phyloP scores from a whole-genome alignment of 2,329 filamentous ascomycete species.

The Monosporascus sp. region DNA sequence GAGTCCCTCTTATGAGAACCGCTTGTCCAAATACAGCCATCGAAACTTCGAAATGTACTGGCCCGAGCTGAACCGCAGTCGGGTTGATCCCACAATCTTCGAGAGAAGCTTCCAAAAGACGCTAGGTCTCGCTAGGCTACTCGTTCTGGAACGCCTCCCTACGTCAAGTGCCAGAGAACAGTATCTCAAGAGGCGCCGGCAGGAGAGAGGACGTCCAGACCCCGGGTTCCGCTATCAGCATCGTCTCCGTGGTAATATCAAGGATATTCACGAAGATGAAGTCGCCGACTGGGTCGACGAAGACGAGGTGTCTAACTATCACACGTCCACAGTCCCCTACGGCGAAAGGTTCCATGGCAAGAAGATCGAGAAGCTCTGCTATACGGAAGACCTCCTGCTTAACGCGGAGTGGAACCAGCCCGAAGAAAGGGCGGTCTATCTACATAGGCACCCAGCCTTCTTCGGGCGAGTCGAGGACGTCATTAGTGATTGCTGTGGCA shows the following conservation, averaged over 20 bases:
- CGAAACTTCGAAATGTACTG: conserved; percentile 82
- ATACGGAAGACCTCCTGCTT: conserved; percentile 73
- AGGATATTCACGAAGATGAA: conserved; percentile 71
- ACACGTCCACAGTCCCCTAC: conserved; percentile 70
- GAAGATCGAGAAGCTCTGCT: conserved; percentile 76
- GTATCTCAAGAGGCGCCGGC: conserved; percentile 64
- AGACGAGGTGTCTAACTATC: conserved; percentile 72
- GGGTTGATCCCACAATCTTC: conserved; percentile 79
- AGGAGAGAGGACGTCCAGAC: conserved; percentile 64
- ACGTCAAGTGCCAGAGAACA: conserved; percentile 60
- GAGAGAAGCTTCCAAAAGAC: conserved; percentile 74
- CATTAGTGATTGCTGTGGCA: conserved; percentile 75
- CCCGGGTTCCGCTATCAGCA: conserved; percentile 37
- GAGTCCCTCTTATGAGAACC: conserved; percentile 82
- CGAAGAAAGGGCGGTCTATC: conserved; percentile 66
- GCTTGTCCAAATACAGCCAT: conserved; percentile 79
- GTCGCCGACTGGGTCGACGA: conserved; percentile 77
- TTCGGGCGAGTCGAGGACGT: conserved; percentile 73
- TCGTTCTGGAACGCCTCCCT: conserved; percentile 75
- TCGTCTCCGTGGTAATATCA: conserved; percentile 63
- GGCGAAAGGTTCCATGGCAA: conserved; percentile 56
- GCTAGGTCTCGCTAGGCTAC: conserved; percentile 68
- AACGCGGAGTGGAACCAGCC: conserved; percentile 84
- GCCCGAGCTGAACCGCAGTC: conserved; percentile 66
- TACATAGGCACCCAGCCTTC: conserved; percentile 82